Percentiles rank a stretch among this genome's conserved stretches.
Evolutionary conservation across 73 alveolate species (phyloP).

Genomic region (Paramecium sexaurelia): DNA sequence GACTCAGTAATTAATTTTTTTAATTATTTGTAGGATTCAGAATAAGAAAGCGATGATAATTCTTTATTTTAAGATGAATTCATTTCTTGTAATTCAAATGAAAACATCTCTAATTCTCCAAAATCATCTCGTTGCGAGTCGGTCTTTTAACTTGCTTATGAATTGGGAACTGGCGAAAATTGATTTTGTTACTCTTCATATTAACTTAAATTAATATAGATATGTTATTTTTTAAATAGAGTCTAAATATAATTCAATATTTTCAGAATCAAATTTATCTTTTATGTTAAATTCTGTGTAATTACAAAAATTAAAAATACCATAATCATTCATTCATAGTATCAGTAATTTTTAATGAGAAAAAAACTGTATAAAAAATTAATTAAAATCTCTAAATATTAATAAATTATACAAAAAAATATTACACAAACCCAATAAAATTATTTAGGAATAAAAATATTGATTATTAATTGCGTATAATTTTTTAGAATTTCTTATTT

Average conservation of each 20-base stretch:
- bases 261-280: background rate
- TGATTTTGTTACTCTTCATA: background rate
- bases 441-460: too few species aligned
- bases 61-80: constrained; percentile 23
- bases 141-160: background rate
- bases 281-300: too few species aligned
- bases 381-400: too few species aligned
- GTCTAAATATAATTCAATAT: background rate
- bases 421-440: too few species aligned
- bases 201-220: background rate
- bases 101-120: background rate
- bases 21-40: background rate
- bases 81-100: background rate
- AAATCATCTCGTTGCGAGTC: background rate
- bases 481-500: too few species aligned
- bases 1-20: background rate
- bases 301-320: too few species aligned
- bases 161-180: background rate
- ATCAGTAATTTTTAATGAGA: too few species aligned
- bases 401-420: too few species aligned
- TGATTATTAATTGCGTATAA: too few species aligned
- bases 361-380: too few species aligned
- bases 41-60: background rate
- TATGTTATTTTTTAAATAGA: background rate
- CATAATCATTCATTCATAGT: too few species aligned